These are phyloP conservation scores for Penicillium chermesinum DNA, from an alignment of 495 filamentous ascomycete genomes.

Conservation along the genomic window DNA sequence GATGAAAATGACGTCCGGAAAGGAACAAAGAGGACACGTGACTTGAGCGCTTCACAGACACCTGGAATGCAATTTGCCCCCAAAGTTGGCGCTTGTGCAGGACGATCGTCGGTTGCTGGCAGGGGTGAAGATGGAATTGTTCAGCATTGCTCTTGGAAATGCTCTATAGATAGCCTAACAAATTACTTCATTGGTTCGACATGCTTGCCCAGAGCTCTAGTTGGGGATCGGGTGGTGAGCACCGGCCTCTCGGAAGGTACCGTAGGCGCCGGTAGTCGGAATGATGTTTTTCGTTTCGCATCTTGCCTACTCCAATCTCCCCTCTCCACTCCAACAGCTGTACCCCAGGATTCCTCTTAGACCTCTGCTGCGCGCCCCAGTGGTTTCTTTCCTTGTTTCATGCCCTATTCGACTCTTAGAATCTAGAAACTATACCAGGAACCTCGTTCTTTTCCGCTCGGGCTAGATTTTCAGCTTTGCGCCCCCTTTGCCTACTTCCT, in stretches of 20 bases:
- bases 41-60: neutral
- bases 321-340: neutral
- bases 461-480: neutral
- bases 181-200: too few species aligned
- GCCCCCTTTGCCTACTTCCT: neutral
- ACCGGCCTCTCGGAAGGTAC: conserved; percentile 22
- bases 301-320: conserved; percentile 4
- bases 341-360: neutral
- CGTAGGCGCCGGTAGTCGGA: conserved; percentile 24
- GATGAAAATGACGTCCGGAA: conserved; percentile 3
- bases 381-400: too few species aligned
- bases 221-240: neutral
- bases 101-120: neutral
- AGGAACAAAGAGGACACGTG: neutral
- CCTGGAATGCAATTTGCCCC: neutral
- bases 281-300: conserved; percentile 11
- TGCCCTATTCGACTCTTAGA: too few species aligned
- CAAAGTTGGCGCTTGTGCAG: neutral
- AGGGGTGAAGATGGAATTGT: too few species aligned
- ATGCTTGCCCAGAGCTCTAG: neutral
- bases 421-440: neutral
- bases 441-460: neutral
- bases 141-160: too few species aligned
- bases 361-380: neutral
- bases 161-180: too few species aligned